Evolutionary conservation across 2,329 filamentous ascomycete species (phyloP), one percentile per base, ranked within the genome.

Genomic region (Didymella segeticola): DNA sequence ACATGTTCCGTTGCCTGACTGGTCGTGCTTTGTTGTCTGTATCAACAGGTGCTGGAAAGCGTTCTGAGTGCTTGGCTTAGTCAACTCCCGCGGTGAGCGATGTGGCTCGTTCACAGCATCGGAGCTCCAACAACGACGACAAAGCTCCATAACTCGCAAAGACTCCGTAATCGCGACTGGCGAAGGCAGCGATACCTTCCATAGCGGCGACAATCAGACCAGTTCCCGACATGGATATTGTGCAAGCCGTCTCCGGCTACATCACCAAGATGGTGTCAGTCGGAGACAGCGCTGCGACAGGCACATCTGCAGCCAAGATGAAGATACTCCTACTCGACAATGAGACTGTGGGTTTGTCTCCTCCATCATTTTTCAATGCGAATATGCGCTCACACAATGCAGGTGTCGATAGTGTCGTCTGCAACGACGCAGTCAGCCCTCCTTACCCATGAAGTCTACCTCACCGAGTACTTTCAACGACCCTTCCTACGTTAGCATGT

Each of bases 401-500:
- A 86, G 85, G 89, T 98, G 19, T 86, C 91, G 14, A 96, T 98
- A 63, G 87, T 97, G 17, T 99, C 96, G 9, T 96, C 93, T 5
- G 93, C 95, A 48, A 93, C 93, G 57, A 98, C 95, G 1, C 96
- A 99, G 75, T 99, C 95, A 23, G 87, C 91, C 31, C 86, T 99
- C 17, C 86, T 99, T 59, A 96, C 91, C 71, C 92, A 99, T 79
- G 93, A 98, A 78, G 90, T 99, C 64, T 99, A 97, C 77, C 90
- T 99, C 57, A 97, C 96, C 69, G 95, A 99, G 79, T 81, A 76
- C 53, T 15, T 43, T 58, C 50, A 37, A 56, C 55, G 7, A 31
- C 36, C 31, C 43, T 42, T 12, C 30, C 52, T 53, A 23, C 36
- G 31, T 37, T 36, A 31, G 26, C 38, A 31, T 43, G 41, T 60